Evolutionary conservation across 1,139 yeast species (phyloP).

Genomic region (Pichia terricola): DNA sequence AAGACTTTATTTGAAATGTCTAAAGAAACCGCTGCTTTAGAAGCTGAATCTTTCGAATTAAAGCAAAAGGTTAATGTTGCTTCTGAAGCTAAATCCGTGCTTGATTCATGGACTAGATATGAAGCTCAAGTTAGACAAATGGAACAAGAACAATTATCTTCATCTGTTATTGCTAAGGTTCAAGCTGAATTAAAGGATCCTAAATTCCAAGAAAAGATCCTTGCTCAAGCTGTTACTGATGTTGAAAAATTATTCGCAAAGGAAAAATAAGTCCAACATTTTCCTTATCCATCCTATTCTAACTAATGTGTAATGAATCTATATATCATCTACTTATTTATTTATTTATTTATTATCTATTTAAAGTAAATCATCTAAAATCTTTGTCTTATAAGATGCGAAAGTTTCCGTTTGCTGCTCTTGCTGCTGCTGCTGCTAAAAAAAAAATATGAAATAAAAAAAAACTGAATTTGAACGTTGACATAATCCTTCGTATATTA

Average conservation of each 20-base stretch:
- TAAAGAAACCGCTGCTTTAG: conserved; percentile 92
- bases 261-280: conserved; percentile 19
- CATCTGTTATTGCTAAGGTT: conserved; percentile 80
- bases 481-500: too few species aligned
- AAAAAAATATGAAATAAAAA: too few species aligned
- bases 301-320: conserved; percentile 1
- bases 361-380: too few species aligned
- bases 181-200: conserved; percentile 77
- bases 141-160: conserved; percentile 88
- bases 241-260: conserved; percentile 70
- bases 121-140: conserved; percentile 94
- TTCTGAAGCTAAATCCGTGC: conserved; percentile 82
- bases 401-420: too few species aligned
- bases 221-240: conserved; percentile 85
- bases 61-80: conserved; percentile 87
- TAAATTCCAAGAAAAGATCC: conserved; percentile 88
- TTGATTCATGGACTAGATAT: conserved; percentile 98
- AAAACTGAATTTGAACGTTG: too few species aligned
- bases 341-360: conserved; percentile 1
- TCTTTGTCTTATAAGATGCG: too few species aligned
- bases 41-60: conserved; percentile 86
- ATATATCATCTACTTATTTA: neutral
- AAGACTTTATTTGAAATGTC: conserved; percentile 86
- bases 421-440: too few species aligned
- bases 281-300: neutral